phyloP scores from a whole-genome alignment of 2,329 filamentous ascomycete genomes.

The Exophiala alcalophila region DNA sequence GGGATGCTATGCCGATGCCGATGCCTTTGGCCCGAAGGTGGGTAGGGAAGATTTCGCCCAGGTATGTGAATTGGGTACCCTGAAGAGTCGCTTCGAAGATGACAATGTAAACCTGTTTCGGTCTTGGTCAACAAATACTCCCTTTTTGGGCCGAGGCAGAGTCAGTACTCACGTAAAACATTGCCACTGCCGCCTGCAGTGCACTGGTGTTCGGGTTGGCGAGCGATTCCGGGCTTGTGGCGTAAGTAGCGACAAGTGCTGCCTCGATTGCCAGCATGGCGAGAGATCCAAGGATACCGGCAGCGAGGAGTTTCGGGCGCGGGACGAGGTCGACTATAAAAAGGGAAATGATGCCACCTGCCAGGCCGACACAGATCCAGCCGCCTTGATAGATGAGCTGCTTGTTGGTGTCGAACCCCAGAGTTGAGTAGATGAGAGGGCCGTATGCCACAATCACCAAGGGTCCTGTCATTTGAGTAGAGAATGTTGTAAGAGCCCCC shows the following conservation, averaged over 20 bases:
- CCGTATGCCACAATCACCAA: conserved; percentile 19
- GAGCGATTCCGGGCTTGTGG: conserved; percentile 4
- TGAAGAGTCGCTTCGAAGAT: conserved; percentile 11
- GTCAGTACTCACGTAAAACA: conserved; percentile 52
- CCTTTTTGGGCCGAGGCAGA: too few relatives aligned
- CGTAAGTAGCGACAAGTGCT: conserved; percentile 20
- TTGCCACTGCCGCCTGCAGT: conserved; percentile 47
- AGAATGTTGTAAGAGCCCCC: conserved; percentile 4
- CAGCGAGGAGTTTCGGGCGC: conserved; percentile 29
- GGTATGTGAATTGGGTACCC: conserved; percentile 17
- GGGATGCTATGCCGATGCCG: conserved; percentile 5
- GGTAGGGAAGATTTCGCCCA: conserved; percentile 17
- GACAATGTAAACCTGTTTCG: conserved; percentile 3
- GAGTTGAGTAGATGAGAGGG: conserved; percentile 9
- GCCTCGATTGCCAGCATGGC: conserved; percentile 5
- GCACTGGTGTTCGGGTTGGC: conserved; percentile 9
- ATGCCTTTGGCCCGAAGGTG: conserved; percentile 18
- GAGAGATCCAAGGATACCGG: conserved; percentile 20
- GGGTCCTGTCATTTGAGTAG: conserved; percentile 3
- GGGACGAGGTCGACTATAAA: conserved; percentile 17
- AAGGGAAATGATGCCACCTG: conserved; percentile 4
- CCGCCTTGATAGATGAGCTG: conserved; percentile 18
- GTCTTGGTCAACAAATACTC: too few relatives aligned
- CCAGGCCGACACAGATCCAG: conserved; percentile 12
- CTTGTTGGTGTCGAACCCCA: conserved; percentile 14